These are phyloP conservation scores for Huntiella decipiens DNA, from an alignment of 2,329 filamentous ascomycete species.

Conservation along the genomic window DNA sequence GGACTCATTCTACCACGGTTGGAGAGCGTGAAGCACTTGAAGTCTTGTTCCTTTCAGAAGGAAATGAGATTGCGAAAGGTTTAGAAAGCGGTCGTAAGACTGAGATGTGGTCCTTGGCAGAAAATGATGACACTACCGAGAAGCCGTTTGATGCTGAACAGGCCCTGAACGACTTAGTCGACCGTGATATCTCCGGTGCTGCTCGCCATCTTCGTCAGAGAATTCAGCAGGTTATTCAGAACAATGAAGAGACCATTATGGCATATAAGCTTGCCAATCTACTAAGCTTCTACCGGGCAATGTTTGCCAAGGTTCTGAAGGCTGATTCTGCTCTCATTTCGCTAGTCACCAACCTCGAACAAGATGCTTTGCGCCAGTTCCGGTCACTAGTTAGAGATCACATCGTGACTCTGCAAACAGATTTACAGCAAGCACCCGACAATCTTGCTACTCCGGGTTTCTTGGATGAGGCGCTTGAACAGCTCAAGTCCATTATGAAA, in stretches of 20 bases:
- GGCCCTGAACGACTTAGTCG: constrained; percentile 70
- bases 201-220: constrained; percentile 72
- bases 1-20: constrained; percentile 85
- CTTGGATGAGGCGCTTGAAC: constrained; percentile 59
- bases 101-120: constrained; percentile 60
- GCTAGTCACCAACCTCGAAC: constrained; percentile 48
- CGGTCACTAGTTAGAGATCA: constrained; percentile 63
- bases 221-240: constrained; percentile 79
- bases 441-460: constrained; percentile 66
- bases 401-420: constrained; percentile 52
- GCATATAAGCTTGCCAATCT: constrained; percentile 84
- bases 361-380: constrained; percentile 67
- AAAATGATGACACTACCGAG: constrained; percentile 31
- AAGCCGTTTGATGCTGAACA: constrained; percentile 59
- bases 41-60: constrained; percentile 75
- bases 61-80: constrained; percentile 60
- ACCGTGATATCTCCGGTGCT: constrained; percentile 65
- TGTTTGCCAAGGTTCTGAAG: constrained; percentile 65
- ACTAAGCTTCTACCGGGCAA: constrained; percentile 71
- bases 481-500: constrained; percentile 60
- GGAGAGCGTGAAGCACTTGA: constrained; percentile 87
- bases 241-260: constrained; percentile 73
- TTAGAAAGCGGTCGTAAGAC: constrained; percentile 63
- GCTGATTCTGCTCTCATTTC: constrained; percentile 49
- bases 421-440: constrained; percentile 49